A percentile compares a stretch with the other conserved stretches of the same genome.
Evolutionary conservation across 139 green algal species (phyloP).

Genomic region (Zygnema circumcarinatum): DNA sequence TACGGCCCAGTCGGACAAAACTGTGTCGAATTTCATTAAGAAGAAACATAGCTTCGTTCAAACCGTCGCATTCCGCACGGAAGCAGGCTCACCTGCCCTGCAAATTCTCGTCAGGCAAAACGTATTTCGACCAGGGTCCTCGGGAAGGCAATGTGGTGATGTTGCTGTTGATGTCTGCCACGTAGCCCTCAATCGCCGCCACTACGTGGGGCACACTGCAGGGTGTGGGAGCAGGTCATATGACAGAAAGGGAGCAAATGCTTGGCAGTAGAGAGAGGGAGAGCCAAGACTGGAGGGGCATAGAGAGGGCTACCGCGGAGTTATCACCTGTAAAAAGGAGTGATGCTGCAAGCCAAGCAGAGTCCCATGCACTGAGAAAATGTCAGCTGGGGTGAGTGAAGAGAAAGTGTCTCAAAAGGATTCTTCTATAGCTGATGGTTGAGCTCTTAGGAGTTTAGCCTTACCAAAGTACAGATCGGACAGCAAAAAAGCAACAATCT

Average conservation of each 20-base stretch:
- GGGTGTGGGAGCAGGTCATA: too few relatives aligned
- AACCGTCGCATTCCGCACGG: too few relatives aligned
- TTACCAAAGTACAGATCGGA: too few relatives aligned
- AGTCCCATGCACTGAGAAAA: background rate
- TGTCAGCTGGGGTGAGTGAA: background rate
- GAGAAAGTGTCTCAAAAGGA: background rate
- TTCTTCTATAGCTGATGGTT: too few relatives aligned
- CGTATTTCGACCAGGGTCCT: constrained; percentile 71
- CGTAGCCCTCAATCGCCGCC: constrained; percentile 64
- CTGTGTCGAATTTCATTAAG: too few relatives aligned
- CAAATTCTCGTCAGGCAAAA: constrained; percentile 58
- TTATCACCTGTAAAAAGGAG: constrained; percentile 41
- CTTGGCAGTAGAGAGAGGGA: constrained; percentile 62
- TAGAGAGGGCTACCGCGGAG: background rate
- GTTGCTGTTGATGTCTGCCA: constrained; percentile 73
- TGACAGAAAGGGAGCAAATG: too few relatives aligned
- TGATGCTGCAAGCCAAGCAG: constrained; percentile 46
- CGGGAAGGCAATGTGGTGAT: constrained; percentile 62
- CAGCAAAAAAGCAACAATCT: too few relatives aligned
- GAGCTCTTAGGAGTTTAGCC: too few relatives aligned
- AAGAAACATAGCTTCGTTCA: too few relatives aligned
- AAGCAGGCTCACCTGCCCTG: constrained; percentile 21
- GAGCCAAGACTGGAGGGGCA: background rate
- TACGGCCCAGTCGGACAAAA: too few relatives aligned
- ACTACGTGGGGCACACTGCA: constrained; percentile 71